A percentile compares a stretch with the other conserved stretches of the same genome.
phyloP scores from a whole-genome alignment of 2,329 filamentous ascomycete species.

The Aspergillus costaricaensis region DNA sequence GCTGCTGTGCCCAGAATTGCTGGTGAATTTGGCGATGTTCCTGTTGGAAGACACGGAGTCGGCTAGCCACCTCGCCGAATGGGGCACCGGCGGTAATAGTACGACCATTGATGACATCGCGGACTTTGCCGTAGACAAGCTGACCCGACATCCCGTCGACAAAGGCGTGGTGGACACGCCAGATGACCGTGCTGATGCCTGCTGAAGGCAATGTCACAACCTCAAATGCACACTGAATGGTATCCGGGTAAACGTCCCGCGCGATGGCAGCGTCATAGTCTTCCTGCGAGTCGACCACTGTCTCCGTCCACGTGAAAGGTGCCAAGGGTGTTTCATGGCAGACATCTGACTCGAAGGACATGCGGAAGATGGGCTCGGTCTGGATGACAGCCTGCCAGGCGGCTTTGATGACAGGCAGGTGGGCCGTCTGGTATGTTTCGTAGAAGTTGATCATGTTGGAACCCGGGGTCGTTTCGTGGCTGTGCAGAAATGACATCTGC shows the following conservation, averaged over 20 bases:
- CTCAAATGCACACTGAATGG: background rate
- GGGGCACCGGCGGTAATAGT: constrained; percentile 3
- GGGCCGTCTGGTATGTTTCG: constrained; percentile 1
- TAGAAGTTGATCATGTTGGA: constrained; percentile 8
- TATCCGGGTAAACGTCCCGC: background rate
- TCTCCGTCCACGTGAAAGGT: background rate
- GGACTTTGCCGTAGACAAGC: constrained; percentile 25
- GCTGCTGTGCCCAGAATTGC: constrained; percentile 5
- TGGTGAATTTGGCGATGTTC: background rate
- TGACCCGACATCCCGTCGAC: constrained; percentile 35
- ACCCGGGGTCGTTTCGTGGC: constrained; percentile 6
- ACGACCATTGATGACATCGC: constrained; percentile 15
- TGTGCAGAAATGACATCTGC: constrained; percentile 10
- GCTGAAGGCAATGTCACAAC: background rate
- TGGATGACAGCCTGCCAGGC: constrained; percentile 30
- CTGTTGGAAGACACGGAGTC: constrained; percentile 2
- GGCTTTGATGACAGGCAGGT: constrained; percentile 23
- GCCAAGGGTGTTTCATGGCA: background rate
- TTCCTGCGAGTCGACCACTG: background rate
- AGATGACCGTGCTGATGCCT: constrained; percentile 24
- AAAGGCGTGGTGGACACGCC: constrained; percentile 37
- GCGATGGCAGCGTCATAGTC: background rate
- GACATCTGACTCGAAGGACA: constrained; percentile 1
- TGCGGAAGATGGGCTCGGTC: constrained; percentile 30
- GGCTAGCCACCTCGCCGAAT: constrained; percentile 1